Evolutionary conservation across 352 stramenopile species (phyloP).

Genomic region (Peronospora belbahrii): DNA sequence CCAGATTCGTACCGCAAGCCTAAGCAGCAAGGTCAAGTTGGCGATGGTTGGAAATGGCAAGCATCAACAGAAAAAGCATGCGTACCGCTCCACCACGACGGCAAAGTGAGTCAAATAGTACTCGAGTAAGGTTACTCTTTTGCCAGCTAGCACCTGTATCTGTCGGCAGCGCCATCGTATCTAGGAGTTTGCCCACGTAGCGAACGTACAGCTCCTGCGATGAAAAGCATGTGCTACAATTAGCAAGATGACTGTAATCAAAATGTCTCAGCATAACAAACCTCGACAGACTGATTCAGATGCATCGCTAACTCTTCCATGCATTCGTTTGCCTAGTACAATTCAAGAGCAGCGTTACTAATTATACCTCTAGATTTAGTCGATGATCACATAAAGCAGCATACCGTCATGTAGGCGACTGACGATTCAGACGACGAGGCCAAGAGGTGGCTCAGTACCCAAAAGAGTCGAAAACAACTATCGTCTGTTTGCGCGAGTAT

Average conservation of each 20-base stretch:
- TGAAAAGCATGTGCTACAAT: background rate
- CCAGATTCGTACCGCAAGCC: constrained; percentile 55
- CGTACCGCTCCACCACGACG: constrained; percentile 51
- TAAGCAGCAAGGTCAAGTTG: constrained; percentile 9
- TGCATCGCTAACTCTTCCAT: constrained; percentile 28
- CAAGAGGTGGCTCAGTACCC: constrained; percentile 70
- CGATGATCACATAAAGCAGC: background rate
- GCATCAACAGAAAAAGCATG: background rate
- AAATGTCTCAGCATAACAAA: constrained; percentile 14
- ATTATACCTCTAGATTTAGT: background rate
- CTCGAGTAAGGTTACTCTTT: constrained; percentile 48
- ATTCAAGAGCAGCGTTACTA: constrained; percentile 3
- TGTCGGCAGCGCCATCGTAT: constrained; percentile 40
- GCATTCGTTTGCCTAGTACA: constrained; percentile 30
- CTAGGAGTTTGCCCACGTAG: constrained; percentile 48
- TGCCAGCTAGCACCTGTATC: constrained; percentile 39
- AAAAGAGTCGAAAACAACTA: constrained; percentile 67
- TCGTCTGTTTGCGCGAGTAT: constrained; percentile 39
- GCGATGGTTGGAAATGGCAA: background rate
- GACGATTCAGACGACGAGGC: constrained; percentile 45
- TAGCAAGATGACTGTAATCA: background rate
- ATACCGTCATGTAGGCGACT: constrained; percentile 46
- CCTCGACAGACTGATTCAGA: constrained; percentile 33
- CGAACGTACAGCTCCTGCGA: constrained; percentile 45
- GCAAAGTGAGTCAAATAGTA: constrained; percentile 77